These are phyloP conservation scores for Scleroderma bovista DNA, from an alignment of 768 basidiomycete species.

Conservation along the genomic window DNA sequence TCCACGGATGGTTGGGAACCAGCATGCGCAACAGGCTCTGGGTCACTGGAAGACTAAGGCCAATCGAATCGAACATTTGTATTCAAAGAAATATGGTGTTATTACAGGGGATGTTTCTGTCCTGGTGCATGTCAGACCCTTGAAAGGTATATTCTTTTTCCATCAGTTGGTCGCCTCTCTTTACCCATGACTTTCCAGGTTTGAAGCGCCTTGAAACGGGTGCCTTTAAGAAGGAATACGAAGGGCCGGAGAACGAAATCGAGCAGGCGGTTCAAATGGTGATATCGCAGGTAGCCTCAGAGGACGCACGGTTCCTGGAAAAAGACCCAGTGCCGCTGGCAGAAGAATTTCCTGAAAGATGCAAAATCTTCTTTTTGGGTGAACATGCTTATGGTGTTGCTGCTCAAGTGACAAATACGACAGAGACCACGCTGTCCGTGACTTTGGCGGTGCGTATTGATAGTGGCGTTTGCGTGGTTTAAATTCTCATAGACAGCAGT, in stretches of 20 bases:
- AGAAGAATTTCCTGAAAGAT: constrained; percentile 86
- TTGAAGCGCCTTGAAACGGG: constrained; percentile 84
- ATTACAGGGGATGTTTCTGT: constrained; percentile 78
- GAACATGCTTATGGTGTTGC: constrained; percentile 95
- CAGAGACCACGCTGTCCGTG: constrained; percentile 67
- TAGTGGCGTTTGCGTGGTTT: background rate
- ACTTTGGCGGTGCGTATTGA: constrained; percentile 66
- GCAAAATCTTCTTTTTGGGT: constrained; percentile 93
- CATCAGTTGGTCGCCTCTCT: background rate
- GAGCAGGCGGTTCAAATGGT: constrained; percentile 88
- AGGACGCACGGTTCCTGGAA: constrained; percentile 87
- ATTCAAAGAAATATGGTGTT: constrained; percentile 87
- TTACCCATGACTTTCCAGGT: constrained; percentile 41
- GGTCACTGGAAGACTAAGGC: constrained; percentile 75
- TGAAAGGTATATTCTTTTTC: constrained; percentile 62
- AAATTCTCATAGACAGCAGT: constrained; percentile 39
- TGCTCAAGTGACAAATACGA: constrained; percentile 77
- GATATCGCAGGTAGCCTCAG: constrained; percentile 71
- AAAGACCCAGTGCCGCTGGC: constrained; percentile 73
- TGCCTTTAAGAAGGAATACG: constrained; percentile 93
- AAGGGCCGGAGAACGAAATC: constrained; percentile 70
- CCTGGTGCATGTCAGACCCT: constrained; percentile 80
- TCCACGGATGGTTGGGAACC: constrained; percentile 59
- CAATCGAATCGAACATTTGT: constrained; percentile 73
- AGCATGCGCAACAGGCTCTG: constrained; percentile 66